These are phyloP conservation scores for Ottelia alismoides DNA, from an alignment of 106 monocot genomes.

Conservation along the genomic window DNA sequence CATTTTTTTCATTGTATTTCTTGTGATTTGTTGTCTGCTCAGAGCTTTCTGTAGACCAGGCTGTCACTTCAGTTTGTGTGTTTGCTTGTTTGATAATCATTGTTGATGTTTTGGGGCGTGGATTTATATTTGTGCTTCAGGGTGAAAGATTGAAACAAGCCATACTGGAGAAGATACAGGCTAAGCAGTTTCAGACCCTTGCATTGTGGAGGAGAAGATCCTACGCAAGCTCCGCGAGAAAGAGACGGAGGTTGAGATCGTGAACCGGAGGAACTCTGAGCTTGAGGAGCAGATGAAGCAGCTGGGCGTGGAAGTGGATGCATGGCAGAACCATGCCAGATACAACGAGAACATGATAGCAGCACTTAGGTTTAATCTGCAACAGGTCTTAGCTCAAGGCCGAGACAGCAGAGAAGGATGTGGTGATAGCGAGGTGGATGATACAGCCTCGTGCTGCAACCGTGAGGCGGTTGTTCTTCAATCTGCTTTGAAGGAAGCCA, in stretches of 20 bases:
- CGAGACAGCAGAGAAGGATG: conserved; percentile 65
- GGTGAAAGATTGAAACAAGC: conserved; percentile 58
- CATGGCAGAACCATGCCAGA: conserved; percentile 73
- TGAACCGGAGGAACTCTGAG: conserved; percentile 58
- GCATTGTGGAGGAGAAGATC: conserved; percentile 53
- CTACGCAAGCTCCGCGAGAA: conserved; percentile 48
- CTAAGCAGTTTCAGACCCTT: conserved; percentile 47
- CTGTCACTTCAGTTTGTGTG: neutral
- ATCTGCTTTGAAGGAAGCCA: conserved; percentile 26
- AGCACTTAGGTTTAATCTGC: conserved; percentile 51
- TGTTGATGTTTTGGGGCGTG: neutral
- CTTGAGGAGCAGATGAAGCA: conserved; percentile 78
- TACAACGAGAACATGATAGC: conserved; percentile 61
- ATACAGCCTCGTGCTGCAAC: conserved; percentile 64
- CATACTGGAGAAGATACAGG: conserved; percentile 60
- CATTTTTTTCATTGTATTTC: neutral
- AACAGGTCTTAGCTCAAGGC: conserved; percentile 45
- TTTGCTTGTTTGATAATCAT: neutral
- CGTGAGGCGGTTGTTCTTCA: conserved; percentile 23
- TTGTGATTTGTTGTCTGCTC: neutral
- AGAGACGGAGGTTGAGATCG: conserved; percentile 41
- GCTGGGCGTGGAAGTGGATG: conserved; percentile 30
- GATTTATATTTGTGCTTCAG: conserved; percentile 8
- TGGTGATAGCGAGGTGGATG: conserved; percentile 78
- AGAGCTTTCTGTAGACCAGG: no score